A percentile compares a stretch with the other conserved stretches of the same genome.
Conservation (phyloP, 495 filamentous ascomycete genomes). For the Aspergillus olivimuriae region DNA sequence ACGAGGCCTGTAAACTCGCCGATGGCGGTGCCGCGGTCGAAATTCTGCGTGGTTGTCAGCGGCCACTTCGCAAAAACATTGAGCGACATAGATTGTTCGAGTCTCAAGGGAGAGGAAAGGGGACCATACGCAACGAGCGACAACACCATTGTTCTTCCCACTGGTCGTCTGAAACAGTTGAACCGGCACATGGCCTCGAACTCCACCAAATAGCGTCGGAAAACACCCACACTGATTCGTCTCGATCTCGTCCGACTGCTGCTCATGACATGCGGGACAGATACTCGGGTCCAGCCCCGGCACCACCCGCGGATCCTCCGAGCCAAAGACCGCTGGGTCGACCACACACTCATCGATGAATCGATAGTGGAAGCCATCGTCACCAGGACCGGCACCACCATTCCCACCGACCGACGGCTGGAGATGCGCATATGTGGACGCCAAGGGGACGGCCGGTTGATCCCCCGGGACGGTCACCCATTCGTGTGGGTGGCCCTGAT, state of each 20-base stretch:
- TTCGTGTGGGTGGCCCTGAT: slow-evolving; percentile 17
- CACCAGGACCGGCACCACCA: too few species aligned
- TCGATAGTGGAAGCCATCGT: slow-evolving; percentile 12
- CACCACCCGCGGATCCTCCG: slow-evolving; percentile 8
- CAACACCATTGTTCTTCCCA: slow-evolving; percentile 20
- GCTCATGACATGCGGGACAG: slow-evolving; percentile 10
- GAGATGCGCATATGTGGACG: slow-evolving; percentile 11
- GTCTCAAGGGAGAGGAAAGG: not conserved
- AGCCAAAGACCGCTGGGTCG: slow-evolving; percentile 5
- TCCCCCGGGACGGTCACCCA: slow-evolving; percentile 10
- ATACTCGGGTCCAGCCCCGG: slow-evolving; percentile 10
- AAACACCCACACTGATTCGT: slow-evolving; percentile 16
- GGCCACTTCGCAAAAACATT: too few species aligned
- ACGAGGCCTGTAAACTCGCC: slow-evolving; percentile 19
- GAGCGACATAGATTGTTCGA: too few species aligned
- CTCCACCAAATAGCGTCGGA: slow-evolving; percentile 14
- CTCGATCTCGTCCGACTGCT: slow-evolving; percentile 14
- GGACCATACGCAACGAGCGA: slow-evolving; percentile 13
- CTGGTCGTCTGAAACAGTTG: slow-evolving; percentile 14
- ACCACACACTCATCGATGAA: slow-evolving; percentile 18
- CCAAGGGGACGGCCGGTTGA: slow-evolving; percentile 6
- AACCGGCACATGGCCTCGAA: slow-evolving; percentile 7
- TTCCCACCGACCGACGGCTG: too few species aligned
- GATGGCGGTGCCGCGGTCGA: slow-evolving; percentile 19
- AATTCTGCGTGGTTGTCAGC: slow-evolving; percentile 5